Conservation (phyloP, 257 asterid species). For the Nicotiana attenuata region DNA sequence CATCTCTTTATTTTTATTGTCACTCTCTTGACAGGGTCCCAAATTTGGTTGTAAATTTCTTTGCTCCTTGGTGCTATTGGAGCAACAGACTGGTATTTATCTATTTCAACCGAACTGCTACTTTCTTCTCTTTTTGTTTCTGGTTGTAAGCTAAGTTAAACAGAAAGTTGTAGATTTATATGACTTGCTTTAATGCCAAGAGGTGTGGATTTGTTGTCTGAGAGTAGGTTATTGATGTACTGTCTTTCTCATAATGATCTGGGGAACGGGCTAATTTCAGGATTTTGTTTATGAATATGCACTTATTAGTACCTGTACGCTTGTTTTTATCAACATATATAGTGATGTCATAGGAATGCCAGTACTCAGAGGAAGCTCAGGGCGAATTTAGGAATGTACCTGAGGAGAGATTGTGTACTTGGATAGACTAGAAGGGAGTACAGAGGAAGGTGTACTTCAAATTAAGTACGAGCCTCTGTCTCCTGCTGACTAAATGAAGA, state of each 20-base stretch:
- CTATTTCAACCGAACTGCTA: neutral
- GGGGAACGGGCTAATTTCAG: neutral
- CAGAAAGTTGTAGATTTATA: neutral
- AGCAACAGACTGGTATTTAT: conserved; percentile 76
- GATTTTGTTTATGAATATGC: neutral
- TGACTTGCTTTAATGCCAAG: neutral
- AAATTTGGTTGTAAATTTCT: conserved; percentile 83
- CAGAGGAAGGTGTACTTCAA: too few species aligned
- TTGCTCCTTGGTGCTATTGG: conserved; percentile 97
- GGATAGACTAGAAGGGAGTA: too few species aligned
- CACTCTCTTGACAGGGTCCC: conserved; percentile 50
- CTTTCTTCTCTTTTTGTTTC: conserved; percentile 13
- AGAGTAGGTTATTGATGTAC: neutral
- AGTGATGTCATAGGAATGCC: too few species aligned
- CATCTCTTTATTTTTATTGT: conserved; percentile 15
- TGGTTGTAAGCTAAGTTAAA: conserved; percentile 8
- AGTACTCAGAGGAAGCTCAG: too few species aligned
- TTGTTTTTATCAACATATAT: conserved; percentile 3
- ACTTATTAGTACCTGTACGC: neutral
- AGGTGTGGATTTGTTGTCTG: neutral
- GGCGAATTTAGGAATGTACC: too few species aligned
- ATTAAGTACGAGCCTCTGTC: too few species aligned
- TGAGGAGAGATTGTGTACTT: too few species aligned
- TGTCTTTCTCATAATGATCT: conserved; percentile 1
- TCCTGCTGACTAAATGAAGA: too few species aligned